Evolutionary conservation across 441 rosid genomes (phyloP).

Genomic region (Pelargonium australe): DNA sequence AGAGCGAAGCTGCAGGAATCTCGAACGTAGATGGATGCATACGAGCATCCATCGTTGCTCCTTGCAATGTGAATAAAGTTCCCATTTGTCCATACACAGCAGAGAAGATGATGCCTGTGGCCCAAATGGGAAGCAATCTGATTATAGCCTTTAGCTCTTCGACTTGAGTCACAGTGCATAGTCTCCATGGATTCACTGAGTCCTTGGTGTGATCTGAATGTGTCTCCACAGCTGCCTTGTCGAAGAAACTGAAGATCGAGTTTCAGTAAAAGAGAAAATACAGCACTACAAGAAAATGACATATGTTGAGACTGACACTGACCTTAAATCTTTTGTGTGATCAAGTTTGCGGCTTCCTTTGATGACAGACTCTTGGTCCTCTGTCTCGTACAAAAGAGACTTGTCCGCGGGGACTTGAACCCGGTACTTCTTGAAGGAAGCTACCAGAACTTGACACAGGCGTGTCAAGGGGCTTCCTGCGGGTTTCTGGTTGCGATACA

Average conservation of each 20-base stretch:
- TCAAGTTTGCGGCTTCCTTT: conserved; percentile 77
- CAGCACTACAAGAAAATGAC: no score
- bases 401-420: conserved; percentile 67
- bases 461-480: conserved; percentile 91
- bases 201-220: conserved; percentile 41
- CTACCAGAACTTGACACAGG: conserved; percentile 69
- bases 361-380: conserved; percentile 57
- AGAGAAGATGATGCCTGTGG: conserved; percentile 74
- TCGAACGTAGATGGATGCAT: conserved; percentile 53
- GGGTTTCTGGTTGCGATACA: conserved; percentile 69
- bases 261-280: no score
- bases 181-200: conserved; percentile 54
- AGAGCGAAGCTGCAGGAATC: conserved; percentile 89
- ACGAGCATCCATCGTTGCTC: conserved; percentile 77
- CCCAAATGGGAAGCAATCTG: conserved; percentile 81
- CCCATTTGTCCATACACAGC: conserved; percentile 80
- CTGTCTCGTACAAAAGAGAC: conserved; percentile 60
- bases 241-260: conserved; percentile 55
- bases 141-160: conserved; percentile 79
- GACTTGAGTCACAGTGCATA: conserved; percentile 84
- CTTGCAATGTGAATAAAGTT: conserved; percentile 83
- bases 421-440: conserved; percentile 59
- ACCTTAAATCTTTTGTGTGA: conserved; percentile 63
- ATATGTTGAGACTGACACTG: neutral
- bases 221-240: conserved; percentile 85